Evolutionary conservation across 2,329 filamentous ascomycete genomes (phyloP), one percentile per base, ranked within the genome.

Genomic region (Curvularia spicifera): DNA sequence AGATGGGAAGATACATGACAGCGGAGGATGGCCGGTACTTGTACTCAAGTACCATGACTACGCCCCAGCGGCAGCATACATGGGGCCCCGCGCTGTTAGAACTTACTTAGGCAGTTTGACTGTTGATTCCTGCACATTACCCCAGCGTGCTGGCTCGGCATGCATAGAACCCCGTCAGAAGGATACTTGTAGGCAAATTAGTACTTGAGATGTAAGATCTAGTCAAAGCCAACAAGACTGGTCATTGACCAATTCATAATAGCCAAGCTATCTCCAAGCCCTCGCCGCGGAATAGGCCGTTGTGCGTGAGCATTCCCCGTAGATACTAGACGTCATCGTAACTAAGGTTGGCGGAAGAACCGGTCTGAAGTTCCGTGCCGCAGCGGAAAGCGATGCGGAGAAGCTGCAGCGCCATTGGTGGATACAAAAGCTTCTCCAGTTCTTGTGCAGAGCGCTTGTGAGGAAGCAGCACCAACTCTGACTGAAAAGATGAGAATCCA

Each of bases 331-430:
- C 60, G 65, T 69, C 63, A 67, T 63, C 12, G 37, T 51, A 46
- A 44, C 45, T 40, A 46, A 66, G 64, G 60, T 66, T 31, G 42
- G 57, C 70, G 70, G 70, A 72, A 62, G 13, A 63, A 59, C 56
- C 51, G 48, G 60, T 51, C 48, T 59, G 20, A 46, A 53, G 24
- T 56, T 67, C 71, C 72, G 71, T 69, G 67, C 31, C 63, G 18
- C 57, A 66, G 63, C 20, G 13, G 64, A 24, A 63, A 24, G 63
- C 57, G 60, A 60, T 48, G 54, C 13, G 24, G 26, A 7, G 13
- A 28, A 26, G 24, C n/a, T 9, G 45, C 3, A 13, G 13, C 18
- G 4, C 63, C 57, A 72, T 72, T 72, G 71, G 72, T 71, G 69
- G 72, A 71, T 33, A 50, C 26, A 33, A 42, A 53, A 24, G 55